Percentiles rank a stretch among this genome's conserved stretches.
These are phyloP conservation scores for Suillus sp. DNA, from an alignment of 768 basidiomycete genomes.

Conservation along the genomic window DNA sequence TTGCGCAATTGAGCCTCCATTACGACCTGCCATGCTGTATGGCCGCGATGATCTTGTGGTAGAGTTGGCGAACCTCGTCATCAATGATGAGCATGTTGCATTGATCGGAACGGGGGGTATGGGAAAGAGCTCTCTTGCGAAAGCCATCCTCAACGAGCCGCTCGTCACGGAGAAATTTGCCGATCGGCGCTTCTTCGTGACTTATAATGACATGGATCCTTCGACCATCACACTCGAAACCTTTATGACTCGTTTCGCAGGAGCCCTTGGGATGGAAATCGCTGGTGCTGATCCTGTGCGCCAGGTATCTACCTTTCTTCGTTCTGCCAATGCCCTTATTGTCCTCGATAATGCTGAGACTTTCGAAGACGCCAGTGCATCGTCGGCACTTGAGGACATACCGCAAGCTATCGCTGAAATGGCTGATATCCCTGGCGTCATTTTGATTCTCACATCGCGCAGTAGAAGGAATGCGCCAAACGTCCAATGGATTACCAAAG, in stretches of 20 bases:
- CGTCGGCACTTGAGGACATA: not conserved
- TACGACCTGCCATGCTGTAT: not conserved
- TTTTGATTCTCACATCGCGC: too few relatives aligned
- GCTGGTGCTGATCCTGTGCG: too few relatives aligned
- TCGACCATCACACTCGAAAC: slow-evolving; percentile 1
- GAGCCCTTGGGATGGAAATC: not conserved
- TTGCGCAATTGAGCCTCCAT: not conserved
- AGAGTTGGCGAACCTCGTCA: not conserved
- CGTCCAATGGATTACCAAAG: too few relatives aligned
- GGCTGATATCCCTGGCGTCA: too few relatives aligned
- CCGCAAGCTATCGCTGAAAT: not conserved
- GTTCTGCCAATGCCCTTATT: not conserved
- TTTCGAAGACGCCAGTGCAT: not conserved
- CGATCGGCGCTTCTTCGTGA: slow-evolving; percentile 5
- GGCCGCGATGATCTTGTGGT: not conserved
- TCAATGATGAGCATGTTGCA: not conserved
- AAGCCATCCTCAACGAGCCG: not conserved
- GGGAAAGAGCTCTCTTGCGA: not conserved
- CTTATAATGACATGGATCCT: not conserved
- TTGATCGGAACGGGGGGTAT: not conserved
- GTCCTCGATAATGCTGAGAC: slow-evolving; percentile 9
- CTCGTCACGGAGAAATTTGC: not conserved
- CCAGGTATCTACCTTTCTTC: not conserved
- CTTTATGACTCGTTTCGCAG: not conserved
- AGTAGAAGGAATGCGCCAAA: too few relatives aligned